Evolutionary conservation across 768 basidiomycete species (phyloP), one percentile per base, ranked within the genome.

Genomic region (Phylloporus rhodoxanthus): DNA sequence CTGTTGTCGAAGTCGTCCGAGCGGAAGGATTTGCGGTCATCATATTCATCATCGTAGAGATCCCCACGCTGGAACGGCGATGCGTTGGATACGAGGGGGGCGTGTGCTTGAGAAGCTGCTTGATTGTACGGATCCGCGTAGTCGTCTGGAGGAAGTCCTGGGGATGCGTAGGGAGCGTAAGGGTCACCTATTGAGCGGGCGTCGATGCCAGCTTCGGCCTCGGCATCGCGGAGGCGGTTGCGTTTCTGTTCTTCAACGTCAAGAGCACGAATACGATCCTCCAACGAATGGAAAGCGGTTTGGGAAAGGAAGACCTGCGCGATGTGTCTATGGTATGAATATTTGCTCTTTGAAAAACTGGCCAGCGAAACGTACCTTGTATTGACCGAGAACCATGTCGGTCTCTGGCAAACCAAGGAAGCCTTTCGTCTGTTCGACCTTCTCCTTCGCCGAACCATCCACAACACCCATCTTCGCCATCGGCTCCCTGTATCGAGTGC

Each of bases 241-340:
- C 88, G 78, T 67, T 88, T 88, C 64, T 83, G 82, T 62, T 96
- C 93, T 50, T 96, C 91, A 5, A 81, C 82, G 45, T 97, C 95
- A 14, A 77, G 76, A 0, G 85, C 75, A 7, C 95, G 84, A 11
- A 98, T 73, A 3, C 81, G 80, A 60, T 99, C 91, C 63, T 98
- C 95, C 15, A 98, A 79, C 2, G 76, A 72, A 54, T 91, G 90
- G 79, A 98, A 97, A 0, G 89, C 87, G 0, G 61, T 54, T 59
- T 94, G 92, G 0, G 85, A 87, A 3, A 99, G 69, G 77, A 91
- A 98, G 39, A 94, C 85, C 93, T 96, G 56, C 0, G 8, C 11
- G 2, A 45, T 2, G n/a, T 43, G 40, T 49, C 32, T 42, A n/a
- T 1, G 1, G 11, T 51, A 19, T 57, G 46, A 45, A 49, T 50